Evolutionary conservation across 1,284 basidiomycete genomes (phyloP).

Genomic region (Entoloma clypeatum): DNA sequence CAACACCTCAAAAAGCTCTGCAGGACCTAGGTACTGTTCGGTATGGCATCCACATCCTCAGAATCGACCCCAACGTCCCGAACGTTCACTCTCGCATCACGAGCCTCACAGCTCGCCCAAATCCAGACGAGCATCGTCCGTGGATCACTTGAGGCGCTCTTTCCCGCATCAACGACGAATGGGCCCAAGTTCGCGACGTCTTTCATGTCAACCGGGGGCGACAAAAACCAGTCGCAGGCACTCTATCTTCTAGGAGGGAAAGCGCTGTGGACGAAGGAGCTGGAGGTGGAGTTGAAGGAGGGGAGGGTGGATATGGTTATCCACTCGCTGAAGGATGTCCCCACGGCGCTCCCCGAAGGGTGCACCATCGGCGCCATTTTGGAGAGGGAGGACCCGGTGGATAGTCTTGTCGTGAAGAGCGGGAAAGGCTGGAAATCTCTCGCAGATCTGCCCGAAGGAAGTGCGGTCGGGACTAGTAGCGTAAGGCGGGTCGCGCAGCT

Average conservation of each 20-base stretch:
- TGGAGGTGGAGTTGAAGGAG: conserved; percentile 23
- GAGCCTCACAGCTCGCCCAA: conserved; percentile 82
- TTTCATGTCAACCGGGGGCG: conserved; percentile 90
- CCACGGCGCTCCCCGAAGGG: conserved; percentile 81
- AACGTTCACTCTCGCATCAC: conserved; percentile 73
- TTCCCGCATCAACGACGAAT: conserved; percentile 32
- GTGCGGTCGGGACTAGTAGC: conserved; percentile 92
- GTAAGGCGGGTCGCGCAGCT: conserved; percentile 92
- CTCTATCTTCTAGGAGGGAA: conserved; percentile 82
- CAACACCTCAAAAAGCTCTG: too few relatives aligned
- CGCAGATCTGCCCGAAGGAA: conserved; percentile 84
- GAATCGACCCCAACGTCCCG: conserved; percentile 19
- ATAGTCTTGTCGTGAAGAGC: conserved; percentile 85
- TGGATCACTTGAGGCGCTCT: conserved; percentile 20
- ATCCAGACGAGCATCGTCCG: conserved; percentile 71
- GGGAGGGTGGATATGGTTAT: conserved; percentile 84
- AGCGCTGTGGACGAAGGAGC: conserved; percentile 47
- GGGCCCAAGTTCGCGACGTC: conserved; percentile 60
- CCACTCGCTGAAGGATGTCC: conserved; percentile 93
- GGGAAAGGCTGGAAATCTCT: conserved; percentile 73
- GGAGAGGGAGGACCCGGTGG: conserved; percentile 87
- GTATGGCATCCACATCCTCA: conserved; percentile 15
- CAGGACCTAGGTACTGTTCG: too few relatives aligned
- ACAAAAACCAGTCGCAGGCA: conserved; percentile 85
- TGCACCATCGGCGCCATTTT: conserved; percentile 86